Percentiles rank a stretch among this genome's conserved stretches.
phyloP scores from a whole-genome alignment of 164 flowering plant genomes.

The Vitis riparia region DNA sequence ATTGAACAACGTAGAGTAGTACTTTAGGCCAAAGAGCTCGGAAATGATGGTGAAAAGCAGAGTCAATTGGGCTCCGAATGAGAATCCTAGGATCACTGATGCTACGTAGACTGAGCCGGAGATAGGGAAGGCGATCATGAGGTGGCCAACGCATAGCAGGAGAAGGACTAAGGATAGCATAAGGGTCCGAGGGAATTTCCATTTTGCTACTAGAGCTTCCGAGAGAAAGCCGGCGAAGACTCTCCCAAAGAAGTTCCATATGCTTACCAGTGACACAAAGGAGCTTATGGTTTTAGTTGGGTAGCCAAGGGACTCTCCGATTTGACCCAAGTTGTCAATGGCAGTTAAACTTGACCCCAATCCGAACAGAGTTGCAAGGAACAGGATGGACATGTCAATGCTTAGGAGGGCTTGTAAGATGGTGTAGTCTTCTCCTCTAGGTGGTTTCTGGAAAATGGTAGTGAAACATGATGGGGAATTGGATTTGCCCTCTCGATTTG shows the following conservation, averaged over 20 bases:
- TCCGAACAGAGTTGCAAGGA: constrained; percentile 35
- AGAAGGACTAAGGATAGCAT: constrained; percentile 4
- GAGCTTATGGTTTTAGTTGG: constrained; percentile 23
- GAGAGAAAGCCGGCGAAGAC: constrained; percentile 9
- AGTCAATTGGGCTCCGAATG: constrained; percentile 35
- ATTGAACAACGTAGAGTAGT: constrained; percentile 38
- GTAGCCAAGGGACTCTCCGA: constrained; percentile 44
- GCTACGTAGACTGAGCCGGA: background rate
- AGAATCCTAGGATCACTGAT: constrained; percentile 30
- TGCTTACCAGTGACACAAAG: constrained; percentile 8
- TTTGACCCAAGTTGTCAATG: constrained; percentile 42
- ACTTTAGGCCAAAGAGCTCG: constrained; percentile 37
- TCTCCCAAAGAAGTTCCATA: constrained; percentile 11
- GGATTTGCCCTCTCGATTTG: background rate
- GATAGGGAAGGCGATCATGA: constrained; percentile 7
- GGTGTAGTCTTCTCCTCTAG: constrained; percentile 43
- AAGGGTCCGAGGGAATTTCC: constrained; percentile 6
- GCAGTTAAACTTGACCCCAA: constrained; percentile 42
- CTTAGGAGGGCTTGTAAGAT: constrained; percentile 48
- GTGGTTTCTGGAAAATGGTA: constrained; percentile 28
- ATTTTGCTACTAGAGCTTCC: background rate
- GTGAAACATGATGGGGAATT: constrained; percentile 16
- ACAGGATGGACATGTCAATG: constrained; percentile 38
- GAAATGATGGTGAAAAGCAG: constrained; percentile 33
- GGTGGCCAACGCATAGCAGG: constrained; percentile 8